Percentiles rank a stretch among this genome's conserved stretches.
Evolutionary conservation across 2,329 filamentous ascomycete genomes (phyloP).

Genomic region (Fusarium sp.): DNA sequence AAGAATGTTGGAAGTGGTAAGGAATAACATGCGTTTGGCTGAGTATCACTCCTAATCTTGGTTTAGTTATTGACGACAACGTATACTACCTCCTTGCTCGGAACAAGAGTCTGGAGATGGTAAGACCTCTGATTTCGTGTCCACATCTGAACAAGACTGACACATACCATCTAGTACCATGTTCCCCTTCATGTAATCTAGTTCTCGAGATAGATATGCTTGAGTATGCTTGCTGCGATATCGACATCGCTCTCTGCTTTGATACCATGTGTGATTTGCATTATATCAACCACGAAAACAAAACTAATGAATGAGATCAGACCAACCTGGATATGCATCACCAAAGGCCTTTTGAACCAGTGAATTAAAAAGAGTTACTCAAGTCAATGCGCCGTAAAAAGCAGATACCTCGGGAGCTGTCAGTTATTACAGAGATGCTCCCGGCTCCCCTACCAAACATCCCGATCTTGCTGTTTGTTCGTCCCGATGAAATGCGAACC

Average conservation of each 20-base stretch:
- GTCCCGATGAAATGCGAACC: constrained; percentile 47
- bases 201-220: background rate
- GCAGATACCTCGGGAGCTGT: constrained; percentile 37
- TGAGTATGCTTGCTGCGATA: background rate
- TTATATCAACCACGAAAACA: background rate
- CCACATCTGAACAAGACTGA: constrained; percentile 8
- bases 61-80: constrained; percentile 52
- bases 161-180: constrained; percentile 43
- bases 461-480: constrained; percentile 41
- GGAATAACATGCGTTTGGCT: constrained; percentile 2
- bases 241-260: background rate
- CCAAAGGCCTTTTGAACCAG: constrained; percentile 8
- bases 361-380: constrained; percentile 40
- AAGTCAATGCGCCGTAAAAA: constrained; percentile 44
- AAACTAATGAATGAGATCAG: background rate
- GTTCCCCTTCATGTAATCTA: constrained; percentile 40
- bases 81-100: constrained; percentile 48
- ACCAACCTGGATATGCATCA: background rate
- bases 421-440: constrained; percentile 33
- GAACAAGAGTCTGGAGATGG: constrained; percentile 49
- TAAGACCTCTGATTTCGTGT: constrained; percentile 33
- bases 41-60: background rate
- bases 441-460: constrained; percentile 35
- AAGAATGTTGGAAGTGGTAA: constrained; percentile 48
- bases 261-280: background rate